These are phyloP conservation scores for Lodderomyces jiufengensis DNA, from an alignment of 1,139 yeast genomes.

Conservation along the genomic window DNA sequence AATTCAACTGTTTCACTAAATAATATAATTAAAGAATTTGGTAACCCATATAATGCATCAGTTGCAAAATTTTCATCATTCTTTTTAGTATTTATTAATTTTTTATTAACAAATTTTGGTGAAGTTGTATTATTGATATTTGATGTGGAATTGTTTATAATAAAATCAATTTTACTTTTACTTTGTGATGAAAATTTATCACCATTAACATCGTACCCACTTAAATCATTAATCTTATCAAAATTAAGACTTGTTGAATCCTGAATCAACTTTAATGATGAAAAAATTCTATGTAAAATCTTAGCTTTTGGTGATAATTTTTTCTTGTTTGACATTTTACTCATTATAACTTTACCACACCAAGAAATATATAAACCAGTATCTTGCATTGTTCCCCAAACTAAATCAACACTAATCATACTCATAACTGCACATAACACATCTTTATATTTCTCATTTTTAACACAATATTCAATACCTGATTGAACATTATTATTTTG, in stretches of 20 bases:
- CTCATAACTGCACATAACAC: slow-evolving; percentile 79
- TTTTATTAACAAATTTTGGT: slow-evolving; percentile 43
- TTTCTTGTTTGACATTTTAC: slow-evolving; percentile 65
- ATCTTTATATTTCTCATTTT: slow-evolving; percentile 75
- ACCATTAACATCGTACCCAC: slow-evolving; percentile 40
- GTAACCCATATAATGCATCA: slow-evolving; percentile 80
- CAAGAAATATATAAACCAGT: slow-evolving; percentile 72
- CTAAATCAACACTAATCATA: slow-evolving; percentile 85
- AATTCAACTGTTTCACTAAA: slow-evolving; percentile 70
- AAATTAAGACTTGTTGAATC: slow-evolving; percentile 63
- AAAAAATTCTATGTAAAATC: slow-evolving; percentile 72
- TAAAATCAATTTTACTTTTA: slow-evolving; percentile 35
- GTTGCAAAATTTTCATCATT: slow-evolving; percentile 63
- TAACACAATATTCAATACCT: slow-evolving; percentile 50
- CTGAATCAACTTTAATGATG: slow-evolving; percentile 71
- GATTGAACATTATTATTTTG: slow-evolving; percentile 27
- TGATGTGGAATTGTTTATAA: slow-evolving; percentile 31
- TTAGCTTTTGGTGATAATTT: slow-evolving; percentile 72
- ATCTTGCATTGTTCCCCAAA: slow-evolving; percentile 90
- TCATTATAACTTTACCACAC: slow-evolving; percentile 70
- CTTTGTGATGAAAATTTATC: slow-evolving; percentile 24
- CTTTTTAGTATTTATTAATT: slow-evolving; percentile 41
- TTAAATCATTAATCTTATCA: slow-evolving; percentile 29
- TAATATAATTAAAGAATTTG: slow-evolving; percentile 70
- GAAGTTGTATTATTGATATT: slow-evolving; percentile 20